Percentiles rank a stretch among this genome's conserved stretches.
These are phyloP conservation scores for Neltuma alba DNA, from an alignment of 306 rosid genomes.

Conservation along the genomic window DNA sequence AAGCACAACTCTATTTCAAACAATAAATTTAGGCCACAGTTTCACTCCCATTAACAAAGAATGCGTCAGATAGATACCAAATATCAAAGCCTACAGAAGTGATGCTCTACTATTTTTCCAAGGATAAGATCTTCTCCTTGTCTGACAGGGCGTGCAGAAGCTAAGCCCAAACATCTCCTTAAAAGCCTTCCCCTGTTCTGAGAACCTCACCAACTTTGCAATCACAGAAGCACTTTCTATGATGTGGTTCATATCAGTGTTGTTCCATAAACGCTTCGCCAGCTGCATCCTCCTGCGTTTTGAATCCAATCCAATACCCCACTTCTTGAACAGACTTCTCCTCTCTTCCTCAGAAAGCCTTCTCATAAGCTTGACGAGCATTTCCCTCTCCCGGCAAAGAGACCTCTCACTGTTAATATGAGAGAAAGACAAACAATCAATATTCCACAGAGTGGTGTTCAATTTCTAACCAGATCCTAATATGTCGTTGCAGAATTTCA, in stretches of 20 bases:
- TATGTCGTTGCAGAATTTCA: not conserved
- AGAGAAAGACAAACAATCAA: not conserved
- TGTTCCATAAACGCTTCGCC: slow-evolving; percentile 67
- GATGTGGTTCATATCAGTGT: slow-evolving; percentile 62
- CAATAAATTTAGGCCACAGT: not conserved
- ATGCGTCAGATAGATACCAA: slow-evolving; percentile 17
- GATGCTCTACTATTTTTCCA: slow-evolving; percentile 71
- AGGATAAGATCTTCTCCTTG: slow-evolving; percentile 58
- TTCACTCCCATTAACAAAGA: slow-evolving; percentile 15
- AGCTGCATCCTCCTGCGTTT: slow-evolving; percentile 93
- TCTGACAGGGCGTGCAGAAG: slow-evolving; percentile 67
- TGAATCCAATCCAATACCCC: slow-evolving; percentile 77
- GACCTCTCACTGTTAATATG: slow-evolving; percentile 51
- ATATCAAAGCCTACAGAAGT: slow-evolving; percentile 35
- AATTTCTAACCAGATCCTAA: slow-evolving; percentile 4
- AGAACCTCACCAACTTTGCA: slow-evolving; percentile 78
- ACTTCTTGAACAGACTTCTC: slow-evolving; percentile 60
- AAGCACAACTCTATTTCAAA: not conserved
- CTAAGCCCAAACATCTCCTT: slow-evolving; percentile 98
- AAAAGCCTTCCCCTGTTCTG: slow-evolving; percentile 76
- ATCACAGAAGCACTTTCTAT: slow-evolving; percentile 78
- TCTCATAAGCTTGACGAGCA: slow-evolving; percentile 77
- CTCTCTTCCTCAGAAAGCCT: slow-evolving; percentile 75
- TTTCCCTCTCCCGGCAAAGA: slow-evolving; percentile 74
- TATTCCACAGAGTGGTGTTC: not conserved